These are phyloP conservation scores for Fusarium mexicanum DNA, from an alignment of 2,329 filamentous ascomycete genomes.

Conservation along the genomic window DNA sequence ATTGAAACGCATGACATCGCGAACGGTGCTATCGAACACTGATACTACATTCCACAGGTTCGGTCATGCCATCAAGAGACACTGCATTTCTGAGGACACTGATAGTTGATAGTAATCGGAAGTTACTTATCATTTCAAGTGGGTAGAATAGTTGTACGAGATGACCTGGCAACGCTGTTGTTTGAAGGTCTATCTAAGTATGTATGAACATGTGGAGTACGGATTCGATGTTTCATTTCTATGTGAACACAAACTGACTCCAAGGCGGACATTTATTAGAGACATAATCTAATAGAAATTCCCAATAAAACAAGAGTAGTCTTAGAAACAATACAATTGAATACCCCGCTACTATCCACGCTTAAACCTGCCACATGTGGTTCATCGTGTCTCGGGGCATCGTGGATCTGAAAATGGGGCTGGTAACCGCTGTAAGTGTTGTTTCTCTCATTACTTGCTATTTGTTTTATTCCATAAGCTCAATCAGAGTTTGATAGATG, in stretches of 20 bases:
- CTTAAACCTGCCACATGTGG: conserved; percentile 9
- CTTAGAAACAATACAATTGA: not conserved
- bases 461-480: not conserved
- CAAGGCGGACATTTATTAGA: not conserved
- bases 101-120: not conserved
- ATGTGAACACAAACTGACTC: not conserved
- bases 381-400: conserved; percentile 22
- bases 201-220: not conserved
- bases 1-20: not conserved
- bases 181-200: not conserved
- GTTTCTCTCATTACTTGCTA: not conserved
- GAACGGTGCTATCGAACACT: not conserved
- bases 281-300: not conserved
- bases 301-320: not conserved
- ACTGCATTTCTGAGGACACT: not conserved
- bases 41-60: not conserved
- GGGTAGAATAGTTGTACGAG: conserved; percentile 1
- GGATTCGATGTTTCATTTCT: not conserved
- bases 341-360: conserved; percentile 7
- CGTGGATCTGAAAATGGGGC: conserved; percentile 12
- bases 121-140: not conserved
- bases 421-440: not conserved
- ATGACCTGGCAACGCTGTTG: not conserved
- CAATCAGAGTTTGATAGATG: not conserved
- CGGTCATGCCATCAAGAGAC: not conserved